Conservation (phyloP, 2,329 filamentous ascomycete species). For the Exophiala sp. region DNA sequence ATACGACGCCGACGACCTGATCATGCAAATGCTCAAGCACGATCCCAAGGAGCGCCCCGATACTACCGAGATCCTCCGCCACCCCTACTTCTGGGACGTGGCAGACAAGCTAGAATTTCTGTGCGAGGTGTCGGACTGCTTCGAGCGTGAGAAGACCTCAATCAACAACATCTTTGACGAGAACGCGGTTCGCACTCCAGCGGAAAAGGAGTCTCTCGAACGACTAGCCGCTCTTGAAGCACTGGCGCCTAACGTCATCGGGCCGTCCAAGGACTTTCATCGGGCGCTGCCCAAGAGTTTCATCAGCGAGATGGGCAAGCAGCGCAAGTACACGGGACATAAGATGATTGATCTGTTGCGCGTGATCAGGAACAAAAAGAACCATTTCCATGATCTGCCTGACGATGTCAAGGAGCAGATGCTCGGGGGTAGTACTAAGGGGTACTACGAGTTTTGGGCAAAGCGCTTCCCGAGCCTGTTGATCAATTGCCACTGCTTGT, state of each 20-base stretch:
- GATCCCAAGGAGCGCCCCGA: constrained; percentile 66
- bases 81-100: constrained; percentile 94
- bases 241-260: constrained; percentile 48
- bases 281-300: constrained; percentile 73
- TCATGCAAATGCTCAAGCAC: constrained; percentile 72
- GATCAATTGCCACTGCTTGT: constrained; percentile 72
- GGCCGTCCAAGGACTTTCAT: constrained; percentile 64
- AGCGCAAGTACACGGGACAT: constrained; percentile 87
- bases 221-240: constrained; percentile 51
- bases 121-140: constrained; percentile 95
- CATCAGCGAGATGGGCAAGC: constrained; percentile 84
- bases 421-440: constrained; percentile 22
- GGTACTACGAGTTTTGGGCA: constrained; percentile 82
- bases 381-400: constrained; percentile 96
- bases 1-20: constrained; percentile 81
- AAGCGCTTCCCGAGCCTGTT: constrained; percentile 72
- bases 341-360: constrained; percentile 81
- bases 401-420: constrained; percentile 71
- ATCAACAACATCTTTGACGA: constrained; percentile 26
- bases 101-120: constrained; percentile 88
- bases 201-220: constrained; percentile 27
- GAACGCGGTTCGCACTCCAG: constrained; percentile 20
- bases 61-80: constrained; percentile 76
- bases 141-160: constrained; percentile 72
- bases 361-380: constrained; percentile 90